A percentile compares a stretch with the other conserved stretches of the same genome.
Evolutionary conservation across 73 alveolate genomes (phyloP).

Genomic region (Tetrahymena thermophila): DNA sequence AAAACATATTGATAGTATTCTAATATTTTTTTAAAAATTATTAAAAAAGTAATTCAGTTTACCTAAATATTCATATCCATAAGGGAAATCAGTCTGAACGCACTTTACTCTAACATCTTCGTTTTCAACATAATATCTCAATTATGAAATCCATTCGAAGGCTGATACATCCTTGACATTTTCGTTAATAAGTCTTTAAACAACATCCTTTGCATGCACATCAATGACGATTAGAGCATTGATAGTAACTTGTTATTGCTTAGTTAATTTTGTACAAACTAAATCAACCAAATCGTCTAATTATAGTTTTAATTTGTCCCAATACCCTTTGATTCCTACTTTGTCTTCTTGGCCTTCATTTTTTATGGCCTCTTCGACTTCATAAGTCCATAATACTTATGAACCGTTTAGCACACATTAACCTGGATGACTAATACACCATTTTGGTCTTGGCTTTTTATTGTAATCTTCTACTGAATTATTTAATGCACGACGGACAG

Average conservation of each 20-base stretch:
- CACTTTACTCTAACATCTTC: constrained; percentile 93
- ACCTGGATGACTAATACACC: constrained; percentile 99
- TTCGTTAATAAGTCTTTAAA: constrained; percentile 81
- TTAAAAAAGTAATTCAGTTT: too few relatives aligned
- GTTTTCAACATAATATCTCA: constrained; percentile 99
- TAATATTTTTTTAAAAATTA: too few relatives aligned
- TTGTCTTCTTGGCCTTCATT: constrained; percentile 49
- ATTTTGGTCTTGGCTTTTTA: constrained; percentile 87
- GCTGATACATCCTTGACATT: constrained; percentile 80
- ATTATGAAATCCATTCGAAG: constrained; percentile 99
- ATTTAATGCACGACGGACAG: constrained; percentile 86
- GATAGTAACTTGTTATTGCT: constrained; percentile 74
- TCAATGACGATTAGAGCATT: constrained; percentile 98
- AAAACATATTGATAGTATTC: too few relatives aligned
- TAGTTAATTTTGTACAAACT: constrained; percentile 93
- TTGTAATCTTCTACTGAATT: constrained; percentile 84
- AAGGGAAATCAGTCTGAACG: constrained; percentile 97
- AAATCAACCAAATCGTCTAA: constrained; percentile 88
- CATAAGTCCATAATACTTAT: constrained; percentile 98
- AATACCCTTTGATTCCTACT: constrained; percentile 53
- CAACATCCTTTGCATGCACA: constrained; percentile 99
- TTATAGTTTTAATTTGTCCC: constrained; percentile 58
- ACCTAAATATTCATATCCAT: constrained; percentile 99
- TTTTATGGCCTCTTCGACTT: constrained; percentile 96
- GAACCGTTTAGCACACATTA: constrained; percentile 96